These are phyloP conservation scores for Xylaria multiplex DNA, from an alignment of 2,329 filamentous ascomycete genomes.

Conservation along the genomic window DNA sequence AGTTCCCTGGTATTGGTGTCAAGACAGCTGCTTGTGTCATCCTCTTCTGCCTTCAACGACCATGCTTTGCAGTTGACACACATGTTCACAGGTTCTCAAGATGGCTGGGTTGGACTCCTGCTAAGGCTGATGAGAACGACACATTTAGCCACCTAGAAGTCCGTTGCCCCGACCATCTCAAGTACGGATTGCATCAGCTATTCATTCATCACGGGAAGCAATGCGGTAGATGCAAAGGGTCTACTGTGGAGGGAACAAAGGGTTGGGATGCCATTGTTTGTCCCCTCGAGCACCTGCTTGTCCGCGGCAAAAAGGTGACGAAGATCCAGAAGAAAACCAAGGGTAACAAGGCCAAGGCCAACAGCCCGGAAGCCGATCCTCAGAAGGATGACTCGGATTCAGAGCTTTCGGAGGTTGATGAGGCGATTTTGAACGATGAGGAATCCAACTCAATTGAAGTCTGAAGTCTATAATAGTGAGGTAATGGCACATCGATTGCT, in stretches of 20 bases:
- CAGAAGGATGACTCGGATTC: conserved; percentile 20
- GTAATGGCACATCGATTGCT: background rate
- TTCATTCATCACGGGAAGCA: conserved; percentile 64
- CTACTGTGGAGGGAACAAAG: conserved; percentile 67
- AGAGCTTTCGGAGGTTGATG: conserved; percentile 28
- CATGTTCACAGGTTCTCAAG: conserved; percentile 64
- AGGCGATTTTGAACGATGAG: conserved; percentile 12
- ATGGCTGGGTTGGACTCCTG: conserved; percentile 67
- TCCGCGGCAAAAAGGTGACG: conserved; percentile 42
- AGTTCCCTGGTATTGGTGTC: conserved; percentile 64
- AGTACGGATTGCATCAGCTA: conserved; percentile 65
- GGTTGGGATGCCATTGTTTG: conserved; percentile 67
- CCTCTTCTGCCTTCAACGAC: conserved; percentile 64
- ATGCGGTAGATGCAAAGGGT: conserved; percentile 58
- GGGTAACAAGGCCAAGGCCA: conserved; percentile 2
- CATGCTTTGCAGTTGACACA: conserved; percentile 68
- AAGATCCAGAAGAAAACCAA: conserved; percentile 28
- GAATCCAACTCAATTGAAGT: conserved; percentile 11
- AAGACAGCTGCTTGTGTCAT: conserved; percentile 67
- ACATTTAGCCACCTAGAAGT: conserved; percentile 65
- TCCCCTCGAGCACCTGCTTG: conserved; percentile 55
- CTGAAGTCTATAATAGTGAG: background rate
- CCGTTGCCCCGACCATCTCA: conserved; percentile 61
- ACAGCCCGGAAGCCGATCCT: conserved; percentile 9
- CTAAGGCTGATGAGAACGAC: conserved; percentile 56